Conservation (phyloP, 805 yeast species). For the Torulaspora microellipsoides region DNA sequence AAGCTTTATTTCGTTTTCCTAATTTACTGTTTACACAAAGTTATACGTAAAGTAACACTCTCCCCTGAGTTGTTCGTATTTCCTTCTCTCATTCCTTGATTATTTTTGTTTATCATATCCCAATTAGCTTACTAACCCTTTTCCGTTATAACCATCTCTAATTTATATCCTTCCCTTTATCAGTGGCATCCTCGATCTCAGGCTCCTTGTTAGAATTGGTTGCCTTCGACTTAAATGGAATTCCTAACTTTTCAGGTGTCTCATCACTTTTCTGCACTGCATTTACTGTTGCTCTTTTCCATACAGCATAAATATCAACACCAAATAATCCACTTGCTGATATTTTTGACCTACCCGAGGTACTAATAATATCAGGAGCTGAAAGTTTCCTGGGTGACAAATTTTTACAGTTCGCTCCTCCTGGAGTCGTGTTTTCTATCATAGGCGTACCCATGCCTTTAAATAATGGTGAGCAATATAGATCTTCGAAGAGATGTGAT, state of each 20-base stretch:
- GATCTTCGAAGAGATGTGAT: constrained; percentile 32
- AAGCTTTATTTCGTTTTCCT: too few relatives aligned
- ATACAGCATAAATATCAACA: constrained; percentile 35
- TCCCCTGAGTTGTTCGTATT: too few relatives aligned
- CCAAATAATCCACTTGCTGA: constrained; percentile 33
- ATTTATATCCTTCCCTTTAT: constrained; percentile 1
- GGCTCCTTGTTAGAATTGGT: constrained; percentile 3
- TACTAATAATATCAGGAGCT: constrained; percentile 10
- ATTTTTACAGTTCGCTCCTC: constrained; percentile 10
- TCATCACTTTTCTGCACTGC: not conserved
- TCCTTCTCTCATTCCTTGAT: too few relatives aligned
- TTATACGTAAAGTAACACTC: too few relatives aligned
- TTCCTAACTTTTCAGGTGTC: constrained; percentile 10
- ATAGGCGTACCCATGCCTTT: constrained; percentile 23
- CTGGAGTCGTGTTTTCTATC: constrained; percentile 17
- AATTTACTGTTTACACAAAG: too few relatives aligned
- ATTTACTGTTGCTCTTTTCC: constrained; percentile 31
- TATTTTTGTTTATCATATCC: not conserved
- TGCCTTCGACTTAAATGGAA: constrained; percentile 10
- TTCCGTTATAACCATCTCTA: too few relatives aligned
- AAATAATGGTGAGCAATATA: constrained; percentile 32
- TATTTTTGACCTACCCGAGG: constrained; percentile 20
- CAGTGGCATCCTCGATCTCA: constrained; percentile 1
- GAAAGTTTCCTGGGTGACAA: constrained; percentile 18
- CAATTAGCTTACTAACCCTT: not conserved